A percentile compares a stretch with the other conserved stretches of the same genome.
Conservation (phyloP, 2,329 filamentous ascomycete genomes). For the Sordariomycetes sp. region DNA sequence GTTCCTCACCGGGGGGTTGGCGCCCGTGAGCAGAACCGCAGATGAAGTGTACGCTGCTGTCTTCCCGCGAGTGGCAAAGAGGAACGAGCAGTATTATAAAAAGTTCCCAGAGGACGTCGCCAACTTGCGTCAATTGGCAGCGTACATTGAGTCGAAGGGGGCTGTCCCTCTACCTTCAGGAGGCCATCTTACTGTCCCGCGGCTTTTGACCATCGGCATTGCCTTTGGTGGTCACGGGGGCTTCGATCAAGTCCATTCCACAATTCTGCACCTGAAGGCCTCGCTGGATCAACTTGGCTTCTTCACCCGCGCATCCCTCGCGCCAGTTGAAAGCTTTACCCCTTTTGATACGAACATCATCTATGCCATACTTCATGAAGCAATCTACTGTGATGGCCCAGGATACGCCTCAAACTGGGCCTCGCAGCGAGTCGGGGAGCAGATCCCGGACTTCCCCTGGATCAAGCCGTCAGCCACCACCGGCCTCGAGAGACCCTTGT, state of each 20-base stretch:
- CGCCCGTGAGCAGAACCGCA: constrained; percentile 61
- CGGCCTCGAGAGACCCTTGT: constrained; percentile 41
- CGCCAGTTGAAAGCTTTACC: constrained; percentile 56
- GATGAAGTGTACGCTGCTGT: constrained; percentile 69
- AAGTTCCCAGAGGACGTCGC: constrained; percentile 79
- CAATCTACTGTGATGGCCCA: constrained; percentile 70
- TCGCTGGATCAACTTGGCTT: constrained; percentile 72
- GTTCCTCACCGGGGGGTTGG: constrained; percentile 78
- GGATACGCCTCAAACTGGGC: constrained; percentile 56
- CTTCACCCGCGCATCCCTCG: constrained; percentile 62
- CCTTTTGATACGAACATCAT: constrained; percentile 70
- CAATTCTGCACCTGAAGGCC: constrained; percentile 59
- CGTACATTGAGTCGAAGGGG: constrained; percentile 52
- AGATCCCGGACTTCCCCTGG: constrained; percentile 40
- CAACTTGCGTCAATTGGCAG: constrained; percentile 56
- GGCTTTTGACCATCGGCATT: constrained; percentile 72
- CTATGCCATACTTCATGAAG: constrained; percentile 81
- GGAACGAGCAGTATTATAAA: constrained; percentile 71
- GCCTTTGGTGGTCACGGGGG: constrained; percentile 72
- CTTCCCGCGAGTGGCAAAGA: constrained; percentile 58
- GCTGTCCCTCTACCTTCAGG: constrained; percentile 60
- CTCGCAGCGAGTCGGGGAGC: constrained; percentile 52
- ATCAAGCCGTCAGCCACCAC: constrained; percentile 23
- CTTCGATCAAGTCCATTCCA: constrained; percentile 63
- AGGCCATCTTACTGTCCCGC: constrained; percentile 60